Evolutionary conservation across 345 rosid species (phyloP).

Genomic region (Adansonia digitata): DNA sequence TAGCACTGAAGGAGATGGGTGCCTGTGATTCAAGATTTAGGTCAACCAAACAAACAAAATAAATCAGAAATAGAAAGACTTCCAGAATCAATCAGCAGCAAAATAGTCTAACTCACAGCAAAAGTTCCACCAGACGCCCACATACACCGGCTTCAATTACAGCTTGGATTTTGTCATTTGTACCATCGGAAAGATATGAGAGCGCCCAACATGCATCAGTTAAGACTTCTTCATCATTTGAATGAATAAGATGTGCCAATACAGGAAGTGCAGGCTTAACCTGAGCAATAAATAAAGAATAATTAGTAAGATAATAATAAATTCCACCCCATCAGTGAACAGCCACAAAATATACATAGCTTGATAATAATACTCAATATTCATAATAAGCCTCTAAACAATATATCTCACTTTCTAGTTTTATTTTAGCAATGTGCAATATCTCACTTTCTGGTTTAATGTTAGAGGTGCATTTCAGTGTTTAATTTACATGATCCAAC

Average conservation of each 20-base stretch:
- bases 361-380: not conserved
- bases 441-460: not conserved
- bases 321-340: not conserved
- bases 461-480: not conserved
- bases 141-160: constrained; percentile 86
- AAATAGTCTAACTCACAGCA: constrained; percentile 49
- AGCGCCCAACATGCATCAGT: constrained; percentile 97
- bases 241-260: constrained; percentile 68
- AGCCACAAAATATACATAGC: not conserved
- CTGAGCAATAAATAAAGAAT: constrained; percentile 33
- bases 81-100: not conserved
- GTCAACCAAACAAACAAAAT: not conserved
- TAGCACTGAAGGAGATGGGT: constrained; percentile 76
- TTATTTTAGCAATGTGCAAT: not conserved
- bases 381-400: not conserved
- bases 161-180: constrained; percentile 89
- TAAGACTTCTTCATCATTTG: constrained; percentile 86
- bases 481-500: not conserved
- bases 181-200: constrained; percentile 88
- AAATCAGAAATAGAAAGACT: not conserved
- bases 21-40: constrained; percentile 30
- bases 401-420: not conserved
- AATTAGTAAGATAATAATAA: not conserved
- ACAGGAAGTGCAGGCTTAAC: constrained; percentile 84
- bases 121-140: constrained; percentile 68